These are phyloP conservation scores for Acacia confusa DNA, from an alignment of 306 rosid genomes.

Conservation along the genomic window DNA sequence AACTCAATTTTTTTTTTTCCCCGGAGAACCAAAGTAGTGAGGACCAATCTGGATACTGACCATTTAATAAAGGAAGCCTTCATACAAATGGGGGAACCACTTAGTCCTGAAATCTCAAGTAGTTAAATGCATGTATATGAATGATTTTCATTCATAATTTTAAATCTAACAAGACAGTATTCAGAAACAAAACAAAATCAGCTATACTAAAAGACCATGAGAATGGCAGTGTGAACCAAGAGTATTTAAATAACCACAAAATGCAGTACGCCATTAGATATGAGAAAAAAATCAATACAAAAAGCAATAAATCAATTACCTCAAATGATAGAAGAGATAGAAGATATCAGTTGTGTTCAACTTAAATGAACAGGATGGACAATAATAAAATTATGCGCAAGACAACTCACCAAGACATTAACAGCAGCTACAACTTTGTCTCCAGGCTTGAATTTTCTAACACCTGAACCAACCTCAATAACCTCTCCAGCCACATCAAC, in stretches of 20 bases:
- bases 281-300: background rate
- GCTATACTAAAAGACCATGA: background rate
- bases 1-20: background rate
- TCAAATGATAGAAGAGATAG: background rate
- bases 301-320: background rate
- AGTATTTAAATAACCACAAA: background rate
- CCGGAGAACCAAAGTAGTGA: background rate
- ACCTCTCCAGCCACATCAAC: conserved; percentile 76
- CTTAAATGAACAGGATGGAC: background rate
- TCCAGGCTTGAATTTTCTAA: conserved; percentile 56
- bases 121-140: background rate
- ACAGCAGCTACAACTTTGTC: conserved; percentile 63
- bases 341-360: conserved; percentile 2
- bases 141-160: background rate
- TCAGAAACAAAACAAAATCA: background rate
- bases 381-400: background rate
- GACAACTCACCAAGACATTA: conserved; percentile 39
- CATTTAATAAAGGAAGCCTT: background rate
- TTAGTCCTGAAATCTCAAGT: background rate
- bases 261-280: background rate
- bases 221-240: background rate
- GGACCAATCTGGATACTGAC: background rate
- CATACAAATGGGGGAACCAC: background rate
- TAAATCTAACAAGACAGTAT: background rate
- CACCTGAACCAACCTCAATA: conserved; percentile 57